Percentiles rank a stretch among this genome's conserved stretches.
phyloP scores from a whole-genome alignment of 2,329 filamentous ascomycete genomes.

The Fusarium sterilihyphosum region DNA sequence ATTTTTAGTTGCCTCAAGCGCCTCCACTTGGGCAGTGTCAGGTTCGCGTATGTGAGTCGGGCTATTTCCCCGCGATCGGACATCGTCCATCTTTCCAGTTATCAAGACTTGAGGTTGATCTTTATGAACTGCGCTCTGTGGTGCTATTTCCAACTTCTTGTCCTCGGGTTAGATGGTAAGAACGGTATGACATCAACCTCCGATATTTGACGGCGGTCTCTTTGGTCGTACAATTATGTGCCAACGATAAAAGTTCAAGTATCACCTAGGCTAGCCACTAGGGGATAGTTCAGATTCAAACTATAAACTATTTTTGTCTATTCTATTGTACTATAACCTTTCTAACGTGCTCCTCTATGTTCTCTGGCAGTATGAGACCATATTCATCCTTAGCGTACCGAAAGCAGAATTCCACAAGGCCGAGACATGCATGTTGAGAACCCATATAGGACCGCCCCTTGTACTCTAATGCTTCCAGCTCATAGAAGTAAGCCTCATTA shows the following conservation, averaged over 20 bases:
- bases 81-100: background rate
- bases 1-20: background rate
- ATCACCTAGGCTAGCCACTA: background rate
- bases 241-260: background rate
- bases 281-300: background rate
- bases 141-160: fast-evolving
- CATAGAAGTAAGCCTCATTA: background rate
- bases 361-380: background rate
- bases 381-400: background rate
- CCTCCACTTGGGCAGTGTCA: background rate
- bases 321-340: background rate
- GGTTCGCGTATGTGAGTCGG: background rate
- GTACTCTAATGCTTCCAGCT: background rate
- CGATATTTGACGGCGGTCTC: background rate
- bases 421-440: background rate
- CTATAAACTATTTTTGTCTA: fast-evolving
- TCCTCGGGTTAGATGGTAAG: fast-evolving
- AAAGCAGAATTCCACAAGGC: background rate
- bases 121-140: fast-evolving
- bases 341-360: background rate
- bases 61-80: background rate
- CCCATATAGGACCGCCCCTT: background rate
- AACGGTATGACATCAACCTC: background rate
- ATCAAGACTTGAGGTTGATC: fast-evolving
- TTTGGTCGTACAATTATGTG: fast-evolving